Evolutionary conservation across 441 rosid species (phyloP).

Genomic region (Populus hybrid): DNA sequence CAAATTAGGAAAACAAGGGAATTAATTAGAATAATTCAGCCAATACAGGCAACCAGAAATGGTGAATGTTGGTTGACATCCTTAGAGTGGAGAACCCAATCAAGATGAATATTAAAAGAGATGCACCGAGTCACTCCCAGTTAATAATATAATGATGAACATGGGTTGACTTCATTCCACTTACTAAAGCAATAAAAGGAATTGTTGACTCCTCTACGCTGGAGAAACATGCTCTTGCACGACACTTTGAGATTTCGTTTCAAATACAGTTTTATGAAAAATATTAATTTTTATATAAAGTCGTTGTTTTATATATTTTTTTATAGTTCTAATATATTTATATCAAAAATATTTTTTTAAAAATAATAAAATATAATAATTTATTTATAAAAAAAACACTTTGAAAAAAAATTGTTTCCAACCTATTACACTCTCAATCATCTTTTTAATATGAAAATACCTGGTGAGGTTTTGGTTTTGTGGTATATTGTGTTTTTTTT

Average conservation of each 20-base stretch:
- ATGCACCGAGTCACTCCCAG: neutral
- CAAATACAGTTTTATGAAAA: too few species aligned
- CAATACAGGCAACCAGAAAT: neutral
- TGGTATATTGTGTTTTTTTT: too few species aligned
- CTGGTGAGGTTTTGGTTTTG: too few species aligned
- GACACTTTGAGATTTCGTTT: too few species aligned
- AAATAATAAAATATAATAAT: too few species aligned
- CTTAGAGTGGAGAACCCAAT: neutral
- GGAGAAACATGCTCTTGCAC: too few species aligned
- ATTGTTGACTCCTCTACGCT: neutral
- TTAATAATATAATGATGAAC: too few species aligned
- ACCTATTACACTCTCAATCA: accelerated
- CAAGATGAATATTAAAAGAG: neutral
- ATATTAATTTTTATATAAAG: too few species aligned
- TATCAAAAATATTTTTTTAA: too few species aligned
- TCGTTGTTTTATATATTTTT: too few species aligned
- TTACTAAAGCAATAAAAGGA: neutral
- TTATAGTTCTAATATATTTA: accelerated
- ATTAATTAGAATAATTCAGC: neutral
- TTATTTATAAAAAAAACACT: too few species aligned
- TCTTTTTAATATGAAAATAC: too few species aligned
- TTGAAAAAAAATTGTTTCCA: accelerated
- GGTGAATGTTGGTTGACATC: neutral
- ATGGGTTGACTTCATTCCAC: neutral
- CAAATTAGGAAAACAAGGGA: neutral